phyloP scores from a whole-genome alignment of 2,329 filamentous ascomycete species.

The Daldinia eschscholtzii region DNA sequence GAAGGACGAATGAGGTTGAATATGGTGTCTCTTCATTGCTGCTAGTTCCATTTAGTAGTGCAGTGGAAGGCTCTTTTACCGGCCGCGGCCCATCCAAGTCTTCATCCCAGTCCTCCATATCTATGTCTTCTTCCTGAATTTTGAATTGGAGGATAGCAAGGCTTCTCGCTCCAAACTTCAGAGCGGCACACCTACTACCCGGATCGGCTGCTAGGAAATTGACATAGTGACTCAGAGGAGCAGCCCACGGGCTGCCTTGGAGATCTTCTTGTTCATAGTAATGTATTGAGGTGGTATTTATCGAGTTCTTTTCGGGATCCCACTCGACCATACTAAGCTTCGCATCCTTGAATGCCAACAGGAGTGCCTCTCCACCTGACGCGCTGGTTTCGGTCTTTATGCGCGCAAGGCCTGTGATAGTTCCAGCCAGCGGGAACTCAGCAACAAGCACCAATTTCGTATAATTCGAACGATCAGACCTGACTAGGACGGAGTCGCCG shows the following conservation, averaged over 20 bases:
- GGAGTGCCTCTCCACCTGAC: conserved; percentile 84
- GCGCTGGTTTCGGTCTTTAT: conserved; percentile 79
- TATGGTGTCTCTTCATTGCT: conserved; percentile 78
- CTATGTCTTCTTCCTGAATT: conserved; percentile 86
- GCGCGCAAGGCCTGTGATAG: conserved; percentile 83
- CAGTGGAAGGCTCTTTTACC: conserved; percentile 60
- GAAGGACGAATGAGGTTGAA: conserved; percentile 91
- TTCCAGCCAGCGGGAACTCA: conserved; percentile 87
- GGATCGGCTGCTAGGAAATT: conserved; percentile 91
- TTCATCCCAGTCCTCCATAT: conserved; percentile 91
- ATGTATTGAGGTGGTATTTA: conserved; percentile 93
- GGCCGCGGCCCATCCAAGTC: conserved; percentile 78
- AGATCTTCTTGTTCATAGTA: conserved; percentile 97
- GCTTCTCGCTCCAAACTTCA: conserved; percentile 90
- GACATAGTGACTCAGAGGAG: conserved; percentile 78
- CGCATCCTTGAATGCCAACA: conserved; percentile 89
- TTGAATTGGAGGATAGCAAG: conserved; percentile 95
- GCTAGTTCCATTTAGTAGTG: conserved; percentile 60
- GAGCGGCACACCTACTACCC: conserved; percentile 89
- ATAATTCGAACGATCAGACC: conserved; percentile 73
- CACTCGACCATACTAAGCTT: conserved; percentile 95
- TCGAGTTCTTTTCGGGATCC: conserved; percentile 82
- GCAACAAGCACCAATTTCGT: conserved; percentile 86
- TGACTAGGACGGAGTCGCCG: conserved; percentile 70
- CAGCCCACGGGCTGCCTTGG: conserved; percentile 83